Evolutionary conservation across 345 rosid genomes (phyloP).

Genomic region (Lumnitzera racemosa): DNA sequence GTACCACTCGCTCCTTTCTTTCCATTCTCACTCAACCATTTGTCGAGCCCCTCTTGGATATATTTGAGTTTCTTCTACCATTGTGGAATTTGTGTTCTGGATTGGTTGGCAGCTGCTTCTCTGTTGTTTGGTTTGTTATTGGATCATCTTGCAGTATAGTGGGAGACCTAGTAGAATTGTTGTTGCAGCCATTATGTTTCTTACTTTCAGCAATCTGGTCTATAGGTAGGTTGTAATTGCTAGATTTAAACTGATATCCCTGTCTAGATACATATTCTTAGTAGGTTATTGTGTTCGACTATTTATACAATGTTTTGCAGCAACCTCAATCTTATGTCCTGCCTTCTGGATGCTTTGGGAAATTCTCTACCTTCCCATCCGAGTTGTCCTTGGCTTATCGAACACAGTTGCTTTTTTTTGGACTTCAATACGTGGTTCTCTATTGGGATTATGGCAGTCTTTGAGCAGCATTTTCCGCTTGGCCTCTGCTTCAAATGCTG

Average conservation of each 20-base stretch:
- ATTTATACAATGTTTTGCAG: constrained; percentile 30
- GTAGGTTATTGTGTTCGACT: not conserved
- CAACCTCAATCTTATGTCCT: constrained; percentile 48
- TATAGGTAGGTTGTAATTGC: constrained; percentile 40
- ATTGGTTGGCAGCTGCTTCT: constrained; percentile 39
- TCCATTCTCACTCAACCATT: constrained; percentile 55
- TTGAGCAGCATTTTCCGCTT: constrained; percentile 42
- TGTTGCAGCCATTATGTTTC: constrained; percentile 55
- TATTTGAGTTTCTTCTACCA: constrained; percentile 48
- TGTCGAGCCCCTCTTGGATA: constrained; percentile 39
- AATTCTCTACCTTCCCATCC: constrained; percentile 55
- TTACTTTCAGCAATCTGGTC: constrained; percentile 43
- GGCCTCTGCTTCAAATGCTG: constrained; percentile 55
- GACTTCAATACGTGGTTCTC: constrained; percentile 29
- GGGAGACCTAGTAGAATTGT: constrained; percentile 39
- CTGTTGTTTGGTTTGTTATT: constrained; percentile 37
- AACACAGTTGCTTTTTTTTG: constrained; percentile 36
- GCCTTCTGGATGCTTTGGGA: constrained; percentile 63
- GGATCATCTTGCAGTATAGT: constrained; percentile 39
- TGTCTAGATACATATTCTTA: not conserved
- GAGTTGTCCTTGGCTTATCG: constrained; percentile 45
- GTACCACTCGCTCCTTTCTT: constrained; percentile 52
- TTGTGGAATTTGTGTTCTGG: constrained; percentile 48
- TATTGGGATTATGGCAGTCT: constrained; percentile 51
- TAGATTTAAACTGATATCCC: not conserved